These are phyloP conservation scores for Alternaria brassicae DNA, from an alignment of 2,329 filamentous ascomycete genomes.

Conservation along the genomic window DNA sequence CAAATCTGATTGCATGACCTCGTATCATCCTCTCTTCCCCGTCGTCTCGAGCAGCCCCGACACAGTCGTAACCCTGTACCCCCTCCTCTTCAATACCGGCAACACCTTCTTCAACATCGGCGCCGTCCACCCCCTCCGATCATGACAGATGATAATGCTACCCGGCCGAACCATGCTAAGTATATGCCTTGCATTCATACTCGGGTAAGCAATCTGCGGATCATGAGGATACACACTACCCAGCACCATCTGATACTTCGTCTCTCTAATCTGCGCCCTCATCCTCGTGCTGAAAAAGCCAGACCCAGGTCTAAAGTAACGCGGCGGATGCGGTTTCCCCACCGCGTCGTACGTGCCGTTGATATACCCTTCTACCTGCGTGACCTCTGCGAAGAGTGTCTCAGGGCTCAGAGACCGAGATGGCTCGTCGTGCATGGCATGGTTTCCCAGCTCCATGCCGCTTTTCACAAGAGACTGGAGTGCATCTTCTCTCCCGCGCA, in stretches of 20 bases:
- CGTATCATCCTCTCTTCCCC: background rate
- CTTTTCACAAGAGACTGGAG: conserved; percentile 61
- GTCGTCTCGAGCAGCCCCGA: conserved; percentile 26
- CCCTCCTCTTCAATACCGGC: conserved; percentile 71
- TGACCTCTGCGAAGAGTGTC: conserved; percentile 69
- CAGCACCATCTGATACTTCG: conserved; percentile 77
- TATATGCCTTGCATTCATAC: conserved; percentile 78
- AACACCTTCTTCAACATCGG: conserved; percentile 79
- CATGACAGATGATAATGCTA: conserved; percentile 84
- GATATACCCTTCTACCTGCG: conserved; percentile 68
- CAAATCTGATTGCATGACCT: background rate
- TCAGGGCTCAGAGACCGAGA: conserved; percentile 66
- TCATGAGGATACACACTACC: conserved; percentile 91
- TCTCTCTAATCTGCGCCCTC: conserved; percentile 63
- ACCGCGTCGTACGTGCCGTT: conserved; percentile 61
- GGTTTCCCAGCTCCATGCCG: conserved; percentile 75
- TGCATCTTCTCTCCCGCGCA: conserved; percentile 60
- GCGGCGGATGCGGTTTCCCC: conserved; percentile 56
- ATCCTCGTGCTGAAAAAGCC: conserved; percentile 81
- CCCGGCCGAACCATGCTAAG: conserved; percentile 80
- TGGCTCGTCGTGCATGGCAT: conserved; percentile 88
- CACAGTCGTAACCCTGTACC: conserved; percentile 75
- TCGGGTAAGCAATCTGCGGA: conserved; percentile 76
- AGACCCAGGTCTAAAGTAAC: conserved; percentile 83
- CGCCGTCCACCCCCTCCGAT: conserved; percentile 80